These are phyloP conservation scores for Beauveria pseudobassiana DNA, from an alignment of 2,329 filamentous ascomycete species.

Conservation along the genomic window DNA sequence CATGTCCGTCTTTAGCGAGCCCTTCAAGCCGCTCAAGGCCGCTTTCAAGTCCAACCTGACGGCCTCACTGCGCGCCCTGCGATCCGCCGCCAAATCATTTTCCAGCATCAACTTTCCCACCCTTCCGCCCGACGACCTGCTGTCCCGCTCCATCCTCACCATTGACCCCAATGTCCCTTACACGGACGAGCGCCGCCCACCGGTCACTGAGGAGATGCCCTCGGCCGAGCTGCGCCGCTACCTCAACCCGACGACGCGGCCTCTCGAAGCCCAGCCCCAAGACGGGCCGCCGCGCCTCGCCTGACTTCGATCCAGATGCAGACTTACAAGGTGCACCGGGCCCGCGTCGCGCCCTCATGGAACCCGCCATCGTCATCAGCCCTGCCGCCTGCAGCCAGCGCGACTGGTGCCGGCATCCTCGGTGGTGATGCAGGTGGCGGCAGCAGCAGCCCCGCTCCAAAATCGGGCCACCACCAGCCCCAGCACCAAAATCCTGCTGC, in stretches of 20 bases:
- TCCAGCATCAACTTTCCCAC: slow-evolving; percentile 56
- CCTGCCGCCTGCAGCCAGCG: slow-evolving; percentile 18
- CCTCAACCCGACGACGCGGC: slow-evolving; percentile 52
- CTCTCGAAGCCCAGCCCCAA: slow-evolving; percentile 17
- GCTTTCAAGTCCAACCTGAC: slow-evolving; percentile 65
- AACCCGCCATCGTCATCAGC: slow-evolving; percentile 19
- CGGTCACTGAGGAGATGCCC: slow-evolving; percentile 54
- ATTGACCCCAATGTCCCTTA: slow-evolving; percentile 60
- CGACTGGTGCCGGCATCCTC: slow-evolving; percentile 16
- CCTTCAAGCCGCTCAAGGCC: slow-evolving; percentile 43
- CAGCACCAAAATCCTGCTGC: slow-evolving; percentile 18
- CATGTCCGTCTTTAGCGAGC: slow-evolving; percentile 23
- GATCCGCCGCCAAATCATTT: slow-evolving; percentile 56
- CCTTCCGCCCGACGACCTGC: slow-evolving; percentile 58
- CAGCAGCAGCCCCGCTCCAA: neutral
- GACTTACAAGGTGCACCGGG: slow-evolving; percentile 55
- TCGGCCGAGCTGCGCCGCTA: slow-evolving; percentile 60
- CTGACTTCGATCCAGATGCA: slow-evolving; percentile 64
- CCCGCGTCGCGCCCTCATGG: slow-evolving; percentile 30
- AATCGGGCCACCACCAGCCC: slow-evolving; percentile 16
- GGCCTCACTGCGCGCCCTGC: slow-evolving; percentile 56
- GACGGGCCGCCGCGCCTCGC: slow-evolving; percentile 16
- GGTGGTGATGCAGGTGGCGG: neutral
- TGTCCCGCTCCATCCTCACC: slow-evolving; percentile 60
- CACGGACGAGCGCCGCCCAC: slow-evolving; percentile 59